Evolutionary conservation across 257 asterid genomes (phyloP).

Genomic region (Leptodermis oblonga): DNA sequence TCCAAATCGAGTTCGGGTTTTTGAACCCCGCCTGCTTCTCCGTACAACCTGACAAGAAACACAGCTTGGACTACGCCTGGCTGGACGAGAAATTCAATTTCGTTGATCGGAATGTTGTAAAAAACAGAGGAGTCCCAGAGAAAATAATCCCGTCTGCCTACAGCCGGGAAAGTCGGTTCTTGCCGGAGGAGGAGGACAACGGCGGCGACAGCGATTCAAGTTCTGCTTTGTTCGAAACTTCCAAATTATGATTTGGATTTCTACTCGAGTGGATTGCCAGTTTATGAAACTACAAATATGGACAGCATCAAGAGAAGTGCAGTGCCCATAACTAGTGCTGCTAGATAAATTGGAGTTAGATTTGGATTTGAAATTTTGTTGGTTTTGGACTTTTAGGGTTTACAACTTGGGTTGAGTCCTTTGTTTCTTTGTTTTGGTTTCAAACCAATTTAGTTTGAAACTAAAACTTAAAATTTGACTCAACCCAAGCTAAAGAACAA

Average conservation of each 20-base stretch:
- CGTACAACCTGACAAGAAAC: constrained; percentile 23
- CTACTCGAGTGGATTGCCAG: constrained; percentile 44
- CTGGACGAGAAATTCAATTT: constrained; percentile 26
- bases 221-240: constrained; percentile 78
- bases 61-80: constrained; percentile 22
- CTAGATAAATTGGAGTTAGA: constrained; percentile 22
- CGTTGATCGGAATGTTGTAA: constrained; percentile 9
- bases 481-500: no score
- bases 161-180: neutral
- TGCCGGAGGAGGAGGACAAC: constrained; percentile 16
- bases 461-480: no score
- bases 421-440: no score
- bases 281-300: constrained; percentile 44
- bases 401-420: no score
- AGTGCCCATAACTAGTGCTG: constrained; percentile 25
- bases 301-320: constrained; percentile 35
- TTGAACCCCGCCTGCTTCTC: constrained; percentile 40
- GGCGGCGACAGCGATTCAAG: constrained; percentile 81
- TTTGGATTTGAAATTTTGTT: no score
- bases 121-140: no score
- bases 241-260: constrained; percentile 61
- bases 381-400: no score
- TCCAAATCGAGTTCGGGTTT: constrained; percentile 36
- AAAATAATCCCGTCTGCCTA: no score
- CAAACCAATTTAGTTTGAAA: no score